Evolutionary conservation across 2,329 filamentous ascomycete species (phyloP), one percentile per base, ranked within the genome.

Genomic region (Xylariomycetidae sp.): DNA sequence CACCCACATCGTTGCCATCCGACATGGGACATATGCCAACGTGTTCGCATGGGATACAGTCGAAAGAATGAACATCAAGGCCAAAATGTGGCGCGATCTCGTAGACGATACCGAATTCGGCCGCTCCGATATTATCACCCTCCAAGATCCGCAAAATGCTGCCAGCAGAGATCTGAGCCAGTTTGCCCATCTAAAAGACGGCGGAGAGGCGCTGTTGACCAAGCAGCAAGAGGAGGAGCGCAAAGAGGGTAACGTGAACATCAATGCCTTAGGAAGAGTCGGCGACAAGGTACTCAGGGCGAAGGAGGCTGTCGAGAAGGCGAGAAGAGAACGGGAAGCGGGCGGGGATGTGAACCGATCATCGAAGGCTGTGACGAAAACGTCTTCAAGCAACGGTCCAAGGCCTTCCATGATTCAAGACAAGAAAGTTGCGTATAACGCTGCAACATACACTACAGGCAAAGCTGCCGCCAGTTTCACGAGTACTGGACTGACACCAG

Each of bases 11-110:
- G 86, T 96, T 28, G 90, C 89, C 12, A 71, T 98, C 43, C 74
- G 79, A 37, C 79, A 84, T 59, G 78, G 76, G 34, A 83, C 72
- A 35, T 90, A 89, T 37, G 90, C 90, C 31, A 98, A 98, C 61
- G 92, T 95, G 4, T 98, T 96, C 57, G 81, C 89, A 1, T 95
- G 83, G 76, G 93, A 98, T 53, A 98, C 93, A 2, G 78, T 98
- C 23, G 86, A 96, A 61, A 76, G 85, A 49, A 76, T 98, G 65
- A 98, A 98, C 59, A 82, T 98, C 61, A 96, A 96, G 67, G 74
- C 87, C 31, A 96, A 95, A 73, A 83, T 93, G 66, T 98, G 92
- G 92, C 75, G 71, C 45, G 92, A 98, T 61, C 64, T 98, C 26
- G 74, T 96, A 7, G 86, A 84, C 51, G 90, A 98, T 48, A 73